Percentiles rank a stretch among this genome's conserved stretches.
phyloP scores from a whole-genome alignment of 164 flowering plant species.

The Magnolia officinalis region DNA sequence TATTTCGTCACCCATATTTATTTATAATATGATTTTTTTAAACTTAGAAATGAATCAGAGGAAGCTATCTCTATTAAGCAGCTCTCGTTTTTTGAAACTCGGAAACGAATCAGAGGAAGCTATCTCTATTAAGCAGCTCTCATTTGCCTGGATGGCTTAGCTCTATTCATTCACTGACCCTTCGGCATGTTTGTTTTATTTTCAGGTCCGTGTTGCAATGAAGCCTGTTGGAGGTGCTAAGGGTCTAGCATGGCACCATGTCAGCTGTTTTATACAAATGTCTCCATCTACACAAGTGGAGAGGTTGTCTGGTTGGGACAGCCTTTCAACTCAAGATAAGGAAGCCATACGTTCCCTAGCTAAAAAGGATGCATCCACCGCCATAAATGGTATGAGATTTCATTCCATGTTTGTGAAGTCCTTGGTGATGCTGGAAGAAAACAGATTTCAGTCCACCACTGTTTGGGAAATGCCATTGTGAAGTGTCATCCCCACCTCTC shows the following conservation, averaged over 20 bases:
- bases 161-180: not conserved
- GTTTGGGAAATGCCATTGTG: not conserved
- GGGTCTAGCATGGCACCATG: conserved; percentile 87
- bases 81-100: no score
- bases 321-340: conserved; percentile 57
- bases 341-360: conserved; percentile 31
- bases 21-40: no score
- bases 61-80: no score
- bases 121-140: no score
- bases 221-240: conserved; percentile 61
- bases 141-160: not conserved
- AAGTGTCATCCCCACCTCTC: no score
- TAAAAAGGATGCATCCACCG: conserved; percentile 32
- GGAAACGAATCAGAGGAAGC: no score
- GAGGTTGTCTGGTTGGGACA: conserved; percentile 71
- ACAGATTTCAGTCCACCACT: not conserved
- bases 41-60: no score
- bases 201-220: conserved; percentile 70
- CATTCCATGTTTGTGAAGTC: not conserved
- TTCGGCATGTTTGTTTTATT: not conserved
- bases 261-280: conserved; percentile 61
- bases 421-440: not conserved
- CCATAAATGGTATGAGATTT: conserved; percentile 38
- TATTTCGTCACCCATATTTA: no score
- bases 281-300: conserved; percentile 51